phyloP scores from a whole-genome alignment of 1,284 basidiomycete genomes.

The Hemileia vastatrix region DNA sequence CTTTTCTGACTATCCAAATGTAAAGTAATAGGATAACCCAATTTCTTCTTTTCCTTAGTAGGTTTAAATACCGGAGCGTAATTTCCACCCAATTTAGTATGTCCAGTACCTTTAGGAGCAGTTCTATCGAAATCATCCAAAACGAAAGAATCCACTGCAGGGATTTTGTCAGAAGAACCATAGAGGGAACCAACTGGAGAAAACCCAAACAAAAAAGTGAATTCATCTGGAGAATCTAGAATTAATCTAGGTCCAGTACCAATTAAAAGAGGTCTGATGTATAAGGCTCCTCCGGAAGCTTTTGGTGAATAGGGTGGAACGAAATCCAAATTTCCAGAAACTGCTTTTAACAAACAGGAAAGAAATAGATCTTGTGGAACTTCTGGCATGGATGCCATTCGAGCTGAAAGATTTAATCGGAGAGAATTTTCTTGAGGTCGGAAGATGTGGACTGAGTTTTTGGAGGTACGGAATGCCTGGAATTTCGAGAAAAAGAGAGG shows the following conservation, averaged over 20 bases:
- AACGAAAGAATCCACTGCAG: conserved; percentile 43
- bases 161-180: conserved; percentile 37
- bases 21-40: conserved; percentile 44
- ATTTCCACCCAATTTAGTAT: conserved; percentile 44
- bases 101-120: conserved; percentile 39
- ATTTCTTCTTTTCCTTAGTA: conserved; percentile 38
- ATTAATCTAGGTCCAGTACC: conserved; percentile 39
- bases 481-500: neutral
- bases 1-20: conserved; percentile 31
- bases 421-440: conserved; percentile 43
- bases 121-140: conserved; percentile 44
- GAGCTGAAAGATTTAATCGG: conserved; percentile 40
- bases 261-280: conserved; percentile 38
- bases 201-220: conserved; percentile 44
- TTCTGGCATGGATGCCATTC: conserved; percentile 39
- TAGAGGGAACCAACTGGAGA: conserved; percentile 45
- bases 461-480: conserved; percentile 32
- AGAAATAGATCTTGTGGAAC: conserved; percentile 35
- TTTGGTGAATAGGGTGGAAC: conserved; percentile 41
- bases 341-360: conserved; percentile 35
- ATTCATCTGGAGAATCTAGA: conserved; percentile 39
- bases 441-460: conserved; percentile 40
- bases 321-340: conserved; percentile 43
- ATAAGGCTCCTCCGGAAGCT: conserved; percentile 36
- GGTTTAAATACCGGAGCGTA: conserved; percentile 42